phyloP scores from a whole-genome alignment of 2,329 filamentous ascomycete species.

The Ceratocystis destructans region DNA sequence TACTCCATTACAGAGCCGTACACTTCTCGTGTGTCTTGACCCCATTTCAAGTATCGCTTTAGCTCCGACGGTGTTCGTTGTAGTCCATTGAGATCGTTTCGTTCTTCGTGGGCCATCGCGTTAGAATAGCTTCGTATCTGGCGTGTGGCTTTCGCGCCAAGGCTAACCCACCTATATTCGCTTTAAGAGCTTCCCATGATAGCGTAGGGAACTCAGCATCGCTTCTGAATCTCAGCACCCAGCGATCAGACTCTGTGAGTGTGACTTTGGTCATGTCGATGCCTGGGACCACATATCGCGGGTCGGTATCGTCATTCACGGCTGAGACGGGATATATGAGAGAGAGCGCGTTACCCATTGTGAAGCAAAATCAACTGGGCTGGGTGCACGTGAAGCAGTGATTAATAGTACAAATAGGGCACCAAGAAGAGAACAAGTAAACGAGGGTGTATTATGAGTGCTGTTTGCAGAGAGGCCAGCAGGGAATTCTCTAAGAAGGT shows the following conservation, averaged over 20 bases:
- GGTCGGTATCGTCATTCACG: constrained; percentile 5
- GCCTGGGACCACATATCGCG: constrained; percentile 17
- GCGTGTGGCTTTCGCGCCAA: neutral
- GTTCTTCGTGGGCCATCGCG: constrained; percentile 25
- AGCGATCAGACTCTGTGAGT: constrained; percentile 15
- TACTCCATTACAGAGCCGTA: constrained; percentile 74
- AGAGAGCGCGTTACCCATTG: constrained; percentile 18
- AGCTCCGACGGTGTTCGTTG: constrained; percentile 71
- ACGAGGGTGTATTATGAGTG: neutral
- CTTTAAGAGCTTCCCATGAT: constrained; percentile 11
- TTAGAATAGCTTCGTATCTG: neutral
- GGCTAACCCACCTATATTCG: constrained; percentile 13
- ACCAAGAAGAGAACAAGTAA: neutral
- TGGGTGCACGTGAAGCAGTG: neutral
- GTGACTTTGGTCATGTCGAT: constrained; percentile 18
- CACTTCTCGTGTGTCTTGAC: constrained; percentile 50
- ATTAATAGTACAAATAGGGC: neutral
- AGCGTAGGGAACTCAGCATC: constrained; percentile 15
- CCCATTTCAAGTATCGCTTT: constrained; percentile 66
- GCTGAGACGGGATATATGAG: constrained; percentile 10
- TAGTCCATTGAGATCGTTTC: constrained; percentile 56
- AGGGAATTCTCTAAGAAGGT: neutral
- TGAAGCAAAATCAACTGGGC: neutral
- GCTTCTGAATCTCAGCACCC: constrained; percentile 16
- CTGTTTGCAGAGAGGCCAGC: neutral